A percentile compares a stretch with the other conserved stretches of the same genome.
These are phyloP conservation scores for Russula lepida DNA, from an alignment of 768 basidiomycete species.

Conservation along the genomic window DNA sequence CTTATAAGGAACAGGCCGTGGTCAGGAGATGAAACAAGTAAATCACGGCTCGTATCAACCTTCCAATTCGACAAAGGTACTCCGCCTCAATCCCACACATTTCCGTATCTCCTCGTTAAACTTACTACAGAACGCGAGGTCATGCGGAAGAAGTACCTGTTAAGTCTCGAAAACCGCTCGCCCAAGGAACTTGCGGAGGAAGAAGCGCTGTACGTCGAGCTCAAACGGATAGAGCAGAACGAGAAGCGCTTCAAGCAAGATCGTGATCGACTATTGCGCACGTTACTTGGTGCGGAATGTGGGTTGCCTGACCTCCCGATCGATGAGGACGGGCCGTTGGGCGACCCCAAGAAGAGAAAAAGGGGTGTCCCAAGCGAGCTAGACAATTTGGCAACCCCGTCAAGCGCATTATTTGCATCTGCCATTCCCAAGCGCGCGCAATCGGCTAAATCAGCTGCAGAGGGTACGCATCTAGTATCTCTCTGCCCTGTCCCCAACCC, in stretches of 20 bases:
- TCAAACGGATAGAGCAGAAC: slow-evolving; percentile 91
- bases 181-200: slow-evolving; percentile 88
- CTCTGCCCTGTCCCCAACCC: background rate
- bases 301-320: slow-evolving; percentile 66
- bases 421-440: slow-evolving; percentile 28
- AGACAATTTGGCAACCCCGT: slow-evolving; percentile 45
- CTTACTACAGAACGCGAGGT: slow-evolving; percentile 63
- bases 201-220: slow-evolving; percentile 87
- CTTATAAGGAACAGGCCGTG: slow-evolving; percentile 80
- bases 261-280: slow-evolving; percentile 78
- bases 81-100: slow-evolving; percentile 8
- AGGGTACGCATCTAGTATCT: slow-evolving; percentile 36
- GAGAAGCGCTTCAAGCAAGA: slow-evolving; percentile 84
- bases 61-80: slow-evolving; percentile 86
- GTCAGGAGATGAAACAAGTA: slow-evolving; percentile 69
- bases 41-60: slow-evolving; percentile 55
- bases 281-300: slow-evolving; percentile 78
- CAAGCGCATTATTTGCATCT: slow-evolving; percentile 22
- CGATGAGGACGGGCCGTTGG: slow-evolving; percentile 52
- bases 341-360: slow-evolving; percentile 49
- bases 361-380: slow-evolving; percentile 31
- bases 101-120: background rate
- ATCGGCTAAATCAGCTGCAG: slow-evolving; percentile 47
- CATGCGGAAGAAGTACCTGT: slow-evolving; percentile 80
- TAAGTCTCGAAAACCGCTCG: slow-evolving; percentile 81